These are phyloP conservation scores for Hypsizygus marmoreus DNA, from an alignment of 768 basidiomycete genomes.

Conservation along the genomic window DNA sequence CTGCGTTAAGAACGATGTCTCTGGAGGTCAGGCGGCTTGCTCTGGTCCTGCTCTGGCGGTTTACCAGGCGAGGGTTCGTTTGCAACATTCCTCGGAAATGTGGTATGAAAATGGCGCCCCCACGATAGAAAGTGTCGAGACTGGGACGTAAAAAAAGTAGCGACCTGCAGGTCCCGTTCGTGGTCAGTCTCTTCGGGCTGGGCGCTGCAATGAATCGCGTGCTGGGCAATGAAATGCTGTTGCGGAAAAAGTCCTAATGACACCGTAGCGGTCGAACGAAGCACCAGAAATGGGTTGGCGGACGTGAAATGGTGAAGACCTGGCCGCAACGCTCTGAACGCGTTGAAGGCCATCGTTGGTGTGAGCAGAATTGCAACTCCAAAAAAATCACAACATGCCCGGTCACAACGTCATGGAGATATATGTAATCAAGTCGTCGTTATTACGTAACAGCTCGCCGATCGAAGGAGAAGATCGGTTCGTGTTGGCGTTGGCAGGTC, in stretches of 20 bases:
- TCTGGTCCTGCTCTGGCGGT: background rate
- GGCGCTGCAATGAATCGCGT: background rate
- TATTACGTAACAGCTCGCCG: too few species aligned
- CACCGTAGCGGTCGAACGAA: conserved; percentile 55
- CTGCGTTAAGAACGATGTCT: background rate
- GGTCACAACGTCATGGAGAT: too few species aligned
- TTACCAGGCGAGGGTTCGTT: background rate
- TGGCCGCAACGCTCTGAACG: conserved; percentile 9
- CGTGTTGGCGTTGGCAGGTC: too few species aligned
- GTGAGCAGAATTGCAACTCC: background rate
- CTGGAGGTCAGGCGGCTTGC: background rate
- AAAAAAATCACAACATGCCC: background rate
- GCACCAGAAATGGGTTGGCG: conserved; percentile 15
- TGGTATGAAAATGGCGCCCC: conserved; percentile 22
- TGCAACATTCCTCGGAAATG: conserved; percentile 5
- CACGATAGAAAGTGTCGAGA: too few species aligned
- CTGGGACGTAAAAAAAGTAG: too few species aligned
- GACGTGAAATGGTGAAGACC: conserved; percentile 9
- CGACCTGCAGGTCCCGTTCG: too few species aligned
- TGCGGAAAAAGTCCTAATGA: conserved; percentile 60
- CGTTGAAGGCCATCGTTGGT: conserved; percentile 4
- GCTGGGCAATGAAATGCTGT: conserved; percentile 24
- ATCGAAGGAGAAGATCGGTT: too few species aligned
- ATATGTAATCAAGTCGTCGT: too few species aligned
- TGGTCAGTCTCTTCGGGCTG: background rate